Evolutionary conservation across 2,329 filamentous ascomycete genomes (phyloP).

Genomic region (Colletotrichum chrysophilum): DNA sequence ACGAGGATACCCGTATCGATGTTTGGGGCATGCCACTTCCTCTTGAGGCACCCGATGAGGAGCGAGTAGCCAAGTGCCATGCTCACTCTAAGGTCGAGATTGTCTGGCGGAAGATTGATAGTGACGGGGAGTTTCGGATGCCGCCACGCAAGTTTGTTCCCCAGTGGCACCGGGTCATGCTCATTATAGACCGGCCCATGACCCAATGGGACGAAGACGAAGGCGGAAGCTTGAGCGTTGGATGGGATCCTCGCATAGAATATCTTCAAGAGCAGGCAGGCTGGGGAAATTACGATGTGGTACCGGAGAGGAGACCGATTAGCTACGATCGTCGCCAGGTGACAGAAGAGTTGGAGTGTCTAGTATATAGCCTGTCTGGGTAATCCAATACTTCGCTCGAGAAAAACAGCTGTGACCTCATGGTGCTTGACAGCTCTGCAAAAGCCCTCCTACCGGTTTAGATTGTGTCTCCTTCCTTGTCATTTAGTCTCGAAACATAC

Average conservation of each 20-base stretch:
- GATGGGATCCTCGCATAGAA: neutral
- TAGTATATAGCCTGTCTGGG: neutral
- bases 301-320: neutral
- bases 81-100: neutral
- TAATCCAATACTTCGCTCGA: neutral
- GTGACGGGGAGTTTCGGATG: neutral
- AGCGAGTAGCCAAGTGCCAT: neutral
- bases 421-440: neutral
- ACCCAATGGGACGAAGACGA: neutral
- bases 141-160: neutral
- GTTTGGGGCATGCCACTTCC: neutral
- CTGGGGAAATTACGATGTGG: neutral
- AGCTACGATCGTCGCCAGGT: neutral
- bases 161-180: neutral
- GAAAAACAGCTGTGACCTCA: neutral
- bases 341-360: neutral
- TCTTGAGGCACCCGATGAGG: neutral
- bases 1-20: neutral
- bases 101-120: neutral
- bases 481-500: neutral
- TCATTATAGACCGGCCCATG: neutral
- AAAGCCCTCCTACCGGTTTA: neutral
- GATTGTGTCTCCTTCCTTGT: neutral
- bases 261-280: neutral
- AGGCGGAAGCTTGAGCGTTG: neutral